Evolutionary conservation across 2,329 filamentous ascomycete species (phyloP).

Genomic region (Exutisphaerella laricina): DNA sequence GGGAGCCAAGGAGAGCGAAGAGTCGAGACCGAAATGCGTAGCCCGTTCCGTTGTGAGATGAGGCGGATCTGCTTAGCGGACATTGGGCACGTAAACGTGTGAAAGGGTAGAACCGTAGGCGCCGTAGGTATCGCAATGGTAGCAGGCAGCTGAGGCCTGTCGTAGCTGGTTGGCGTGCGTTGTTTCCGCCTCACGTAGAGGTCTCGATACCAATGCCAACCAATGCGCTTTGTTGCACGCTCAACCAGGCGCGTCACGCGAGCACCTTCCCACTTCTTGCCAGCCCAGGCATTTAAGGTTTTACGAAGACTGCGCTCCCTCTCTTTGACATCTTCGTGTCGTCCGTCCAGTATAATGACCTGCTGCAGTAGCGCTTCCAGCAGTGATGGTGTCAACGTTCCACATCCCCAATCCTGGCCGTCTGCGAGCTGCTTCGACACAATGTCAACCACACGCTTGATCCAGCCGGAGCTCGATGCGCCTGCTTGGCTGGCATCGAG

Average conservation of each 20-base stretch:
- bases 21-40: slow-evolving; percentile 88
- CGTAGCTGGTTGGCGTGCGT: slow-evolving; percentile 56
- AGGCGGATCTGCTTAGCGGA: slow-evolving; percentile 85
- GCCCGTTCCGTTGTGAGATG: slow-evolving; percentile 91
- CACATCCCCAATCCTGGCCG: slow-evolving; percentile 77
- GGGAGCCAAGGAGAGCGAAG: slow-evolving; percentile 83
- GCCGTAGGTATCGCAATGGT: slow-evolving; percentile 74
- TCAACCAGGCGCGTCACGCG: slow-evolving; percentile 78
- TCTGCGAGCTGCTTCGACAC: slow-evolving; percentile 83
- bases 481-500: slow-evolving; percentile 61
- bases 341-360: slow-evolving; percentile 36
- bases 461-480: slow-evolving; percentile 66
- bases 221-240: slow-evolving; percentile 68
- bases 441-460: slow-evolving; percentile 84
- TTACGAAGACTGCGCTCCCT: slow-evolving; percentile 35
- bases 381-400: slow-evolving; percentile 50
- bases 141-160: slow-evolving; percentile 65
- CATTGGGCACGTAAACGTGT: slow-evolving; percentile 93
- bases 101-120: slow-evolving; percentile 91
- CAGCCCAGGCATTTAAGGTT: slow-evolving; percentile 53
- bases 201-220: slow-evolving; percentile 85
- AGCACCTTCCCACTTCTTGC: slow-evolving; percentile 80
- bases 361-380: slow-evolving; percentile 43
- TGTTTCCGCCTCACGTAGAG: slow-evolving; percentile 60
- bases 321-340: slow-evolving; percentile 31